Evolutionary conservation across 2,329 filamentous ascomycete species (phyloP).

Genomic region (Botrytis fragariae): DNA sequence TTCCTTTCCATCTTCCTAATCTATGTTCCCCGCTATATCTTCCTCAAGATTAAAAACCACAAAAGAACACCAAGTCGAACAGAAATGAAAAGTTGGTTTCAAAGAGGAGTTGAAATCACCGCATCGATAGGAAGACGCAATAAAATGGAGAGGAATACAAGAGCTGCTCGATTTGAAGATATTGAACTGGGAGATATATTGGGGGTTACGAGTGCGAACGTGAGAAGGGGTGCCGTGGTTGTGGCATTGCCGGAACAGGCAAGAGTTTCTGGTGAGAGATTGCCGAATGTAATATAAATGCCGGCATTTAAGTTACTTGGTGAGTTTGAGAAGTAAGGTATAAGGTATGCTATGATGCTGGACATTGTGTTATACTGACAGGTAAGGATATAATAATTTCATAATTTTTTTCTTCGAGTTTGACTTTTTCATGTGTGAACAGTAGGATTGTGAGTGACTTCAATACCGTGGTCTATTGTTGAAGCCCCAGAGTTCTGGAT

Average conservation of each 20-base stretch:
- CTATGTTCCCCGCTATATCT: neutral
- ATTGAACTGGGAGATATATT: neutral
- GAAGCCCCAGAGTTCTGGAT: neutral
- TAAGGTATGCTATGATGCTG: neutral
- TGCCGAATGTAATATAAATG: neutral
- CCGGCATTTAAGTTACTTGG: neutral
- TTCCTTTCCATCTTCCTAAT: neutral
- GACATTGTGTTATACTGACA: neutral
- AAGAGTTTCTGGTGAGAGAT: neutral
- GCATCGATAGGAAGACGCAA: neutral
- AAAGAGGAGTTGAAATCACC: neutral
- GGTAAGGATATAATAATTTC: neutral
- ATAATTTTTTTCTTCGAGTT: neutral
- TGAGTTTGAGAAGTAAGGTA: neutral
- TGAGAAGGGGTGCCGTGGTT: neutral
- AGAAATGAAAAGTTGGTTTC: neutral
- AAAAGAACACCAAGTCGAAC: neutral
- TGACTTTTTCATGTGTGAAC: neutral
- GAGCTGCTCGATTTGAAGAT: neutral
- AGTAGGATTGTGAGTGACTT: neutral
- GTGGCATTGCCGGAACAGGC: neutral
- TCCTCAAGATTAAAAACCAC: neutral
- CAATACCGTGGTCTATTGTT: rapidly evolving
- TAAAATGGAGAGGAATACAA: neutral
- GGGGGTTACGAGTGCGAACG: neutral